Conservation (phyloP, 2,329 filamentous ascomycete genomes). For the Colletotrichum sp. region DNA sequence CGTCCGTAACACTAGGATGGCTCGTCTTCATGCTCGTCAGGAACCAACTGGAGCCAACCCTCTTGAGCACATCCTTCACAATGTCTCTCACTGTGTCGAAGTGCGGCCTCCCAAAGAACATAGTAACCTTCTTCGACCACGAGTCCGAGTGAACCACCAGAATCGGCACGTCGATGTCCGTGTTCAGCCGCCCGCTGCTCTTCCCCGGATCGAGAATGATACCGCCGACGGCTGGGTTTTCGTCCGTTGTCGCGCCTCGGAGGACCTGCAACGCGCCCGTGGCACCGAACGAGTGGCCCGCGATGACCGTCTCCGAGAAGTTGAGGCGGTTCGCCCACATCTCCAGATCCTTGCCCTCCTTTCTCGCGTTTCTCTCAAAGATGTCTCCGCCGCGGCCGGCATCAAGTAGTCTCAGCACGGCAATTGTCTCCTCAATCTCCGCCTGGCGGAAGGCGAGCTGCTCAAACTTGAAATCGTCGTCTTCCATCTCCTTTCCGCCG, state of each 20-base stretch:
- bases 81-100: slow-evolving; percentile 67
- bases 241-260: slow-evolving; percentile 32
- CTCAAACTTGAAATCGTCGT: slow-evolving; percentile 42
- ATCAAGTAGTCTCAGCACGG: slow-evolving; percentile 33
- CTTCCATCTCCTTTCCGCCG: slow-evolving; percentile 30
- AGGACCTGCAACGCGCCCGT: slow-evolving; percentile 67
- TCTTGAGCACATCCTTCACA: slow-evolving; percentile 37
- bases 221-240: slow-evolving; percentile 61
- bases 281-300: slow-evolving; percentile 70
- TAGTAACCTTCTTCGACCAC: slow-evolving; percentile 61
- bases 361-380: slow-evolving; percentile 45
- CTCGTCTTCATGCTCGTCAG: slow-evolving; percentile 58
- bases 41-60: slow-evolving; percentile 56
- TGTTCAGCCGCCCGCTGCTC: slow-evolving; percentile 64
- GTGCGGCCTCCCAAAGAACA: slow-evolving; percentile 69
- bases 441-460: slow-evolving; percentile 57
- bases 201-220: slow-evolving; percentile 73
- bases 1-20: slow-evolving; percentile 71
- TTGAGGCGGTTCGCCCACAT: slow-evolving; percentile 61
- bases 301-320: slow-evolving; percentile 57
- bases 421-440: slow-evolving; percentile 51
- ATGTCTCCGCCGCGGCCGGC: slow-evolving; percentile 45
- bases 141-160: slow-evolving; percentile 68
- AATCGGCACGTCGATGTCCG: slow-evolving; percentile 61
- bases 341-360: slow-evolving; percentile 50